phyloP scores from a whole-genome alignment of 345 rosid species.

The Limnanthes douglasii region DNA sequence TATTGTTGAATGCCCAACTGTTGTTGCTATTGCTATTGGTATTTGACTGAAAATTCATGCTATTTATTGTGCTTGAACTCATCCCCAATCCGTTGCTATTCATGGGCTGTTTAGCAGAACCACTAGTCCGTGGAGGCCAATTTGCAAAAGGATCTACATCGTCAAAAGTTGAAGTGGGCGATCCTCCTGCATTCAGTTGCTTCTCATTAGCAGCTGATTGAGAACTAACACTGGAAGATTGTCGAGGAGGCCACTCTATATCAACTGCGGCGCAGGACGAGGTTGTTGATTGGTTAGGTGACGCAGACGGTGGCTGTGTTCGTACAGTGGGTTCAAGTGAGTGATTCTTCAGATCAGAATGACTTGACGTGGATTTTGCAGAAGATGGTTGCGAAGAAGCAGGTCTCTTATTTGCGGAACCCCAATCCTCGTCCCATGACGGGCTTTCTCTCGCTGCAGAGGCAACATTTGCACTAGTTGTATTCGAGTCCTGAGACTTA shows the following conservation, averaged over 20 bases:
- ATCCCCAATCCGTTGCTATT: conserved; percentile 27
- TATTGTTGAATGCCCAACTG: conserved; percentile 40
- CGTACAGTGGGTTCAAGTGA: conserved; percentile 20
- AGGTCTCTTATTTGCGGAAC: conserved; percentile 26
- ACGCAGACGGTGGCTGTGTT: conserved; percentile 18
- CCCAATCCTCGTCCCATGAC: conserved; percentile 95
- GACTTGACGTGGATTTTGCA: conserved; percentile 6
- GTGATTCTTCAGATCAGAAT: conserved; percentile 14
- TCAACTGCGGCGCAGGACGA: conserved; percentile 60
- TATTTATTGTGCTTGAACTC: conserved; percentile 11
- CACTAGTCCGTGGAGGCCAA: conserved; percentile 66
- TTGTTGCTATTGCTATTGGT: conserved; percentile 12
- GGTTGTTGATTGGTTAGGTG: conserved; percentile 28
- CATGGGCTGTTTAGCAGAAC: conserved; percentile 22
- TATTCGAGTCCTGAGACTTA: conserved; percentile 30
- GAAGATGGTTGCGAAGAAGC: conserved; percentile 8
- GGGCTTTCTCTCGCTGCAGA: conserved; percentile 30
- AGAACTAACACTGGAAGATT: conserved; percentile 20
- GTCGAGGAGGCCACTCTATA: conserved; percentile 84
- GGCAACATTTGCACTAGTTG: conserved; percentile 29
- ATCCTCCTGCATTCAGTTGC: conserved; percentile 23
- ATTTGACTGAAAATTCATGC: conserved; percentile 13
- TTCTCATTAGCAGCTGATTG: conserved; percentile 16
- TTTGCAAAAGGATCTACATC: conserved; percentile 82
- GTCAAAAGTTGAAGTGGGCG: conserved; percentile 33